These are phyloP conservation scores for Russula abietina DNA, from an alignment of 768 basidiomycete species.

Conservation along the genomic window DNA sequence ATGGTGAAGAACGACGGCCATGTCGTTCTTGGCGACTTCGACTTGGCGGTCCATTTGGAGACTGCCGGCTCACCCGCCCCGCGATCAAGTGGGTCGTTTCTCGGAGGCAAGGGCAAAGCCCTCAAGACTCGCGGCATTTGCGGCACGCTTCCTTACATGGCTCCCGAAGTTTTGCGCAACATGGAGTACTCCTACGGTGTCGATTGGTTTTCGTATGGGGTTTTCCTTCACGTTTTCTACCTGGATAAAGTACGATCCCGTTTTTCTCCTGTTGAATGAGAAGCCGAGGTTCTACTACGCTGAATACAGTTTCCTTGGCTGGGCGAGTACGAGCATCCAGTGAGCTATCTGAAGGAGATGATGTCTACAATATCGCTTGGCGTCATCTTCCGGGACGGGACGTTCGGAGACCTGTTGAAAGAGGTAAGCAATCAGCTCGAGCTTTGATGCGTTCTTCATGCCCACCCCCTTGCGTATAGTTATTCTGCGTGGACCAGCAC, in stretches of 20 bases:
- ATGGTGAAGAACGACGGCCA: constrained; percentile 82
- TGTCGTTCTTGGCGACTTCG: constrained; percentile 90
- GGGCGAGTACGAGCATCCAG: constrained; percentile 12
- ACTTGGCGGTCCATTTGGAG: constrained; percentile 31
- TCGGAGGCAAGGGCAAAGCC: neutral
- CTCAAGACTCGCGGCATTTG: constrained; percentile 7
- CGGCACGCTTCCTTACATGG: constrained; percentile 23
- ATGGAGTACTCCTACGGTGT: constrained; percentile 19
- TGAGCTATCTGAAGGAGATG: constrained; percentile 16
- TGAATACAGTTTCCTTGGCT: constrained; percentile 19
- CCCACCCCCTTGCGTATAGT: neutral
- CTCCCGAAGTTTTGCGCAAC: constrained; percentile 19
- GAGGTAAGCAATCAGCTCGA: neutral
- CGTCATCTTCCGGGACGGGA: constrained; percentile 1
- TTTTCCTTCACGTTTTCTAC: constrained; percentile 19
- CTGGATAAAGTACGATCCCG: constrained; percentile 8
- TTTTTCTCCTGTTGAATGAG: too few species aligned
- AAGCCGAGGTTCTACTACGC: neutral
- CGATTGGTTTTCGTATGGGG: constrained; percentile 24
- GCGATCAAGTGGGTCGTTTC: neutral
- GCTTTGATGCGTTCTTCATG: neutral
- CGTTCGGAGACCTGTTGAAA: constrained; percentile 10
- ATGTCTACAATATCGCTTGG: constrained; percentile 9
- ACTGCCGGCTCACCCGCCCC: neutral
- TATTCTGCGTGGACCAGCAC: constrained; percentile 11